Evolutionary conservation across 805 yeast species (phyloP), one percentile per base, ranked within the genome.

Genomic region (Pichia occidentalis): DNA sequence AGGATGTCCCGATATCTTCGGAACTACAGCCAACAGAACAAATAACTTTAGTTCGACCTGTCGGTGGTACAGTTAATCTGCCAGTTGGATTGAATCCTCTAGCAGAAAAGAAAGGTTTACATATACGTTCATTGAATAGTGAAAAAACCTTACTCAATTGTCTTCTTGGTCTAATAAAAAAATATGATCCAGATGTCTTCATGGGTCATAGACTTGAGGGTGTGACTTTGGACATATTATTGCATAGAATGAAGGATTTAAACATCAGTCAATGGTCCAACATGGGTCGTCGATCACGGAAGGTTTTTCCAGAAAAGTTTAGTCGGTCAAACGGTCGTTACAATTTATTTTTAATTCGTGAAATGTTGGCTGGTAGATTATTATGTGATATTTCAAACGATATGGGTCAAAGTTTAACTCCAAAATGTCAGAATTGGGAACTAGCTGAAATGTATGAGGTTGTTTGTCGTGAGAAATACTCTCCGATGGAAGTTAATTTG

Each of bases 371-470:
- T 26, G 98, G 98, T 25, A 71, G 98, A 50, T 69, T 92, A 39
- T 53, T 90, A 32, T 85, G 96, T 70, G 98, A 92, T 60, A 77
- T 92, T 53, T 86, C 90, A 36, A 92, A 92, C 59, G 95, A 86
- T 52, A 74, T 88, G 77, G 98, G 97, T 34, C 92, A 83, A 57
- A 88, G 97, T 0, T 66, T 90, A 45, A 86, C 96, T 4, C 67
- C 81, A 4, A 86, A 87, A 57, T 92, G 97, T 63, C 95, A 86
- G 59, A 83, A 90, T 13, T 92, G 95, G 96, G 94, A 85, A 42
- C 67, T 92, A 40, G 69, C 83, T 11, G 98, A 92, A 59, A 92
- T 92, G 97, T 81, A 77, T 50, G 80, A 76, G 22, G 73, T 85
- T 34, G 83, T 85, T 13, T 79, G 95, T 50, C 76, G 73, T 44